Conservation (phyloP, 805 yeast genomes). For the Kuraishia hungarica region DNA sequence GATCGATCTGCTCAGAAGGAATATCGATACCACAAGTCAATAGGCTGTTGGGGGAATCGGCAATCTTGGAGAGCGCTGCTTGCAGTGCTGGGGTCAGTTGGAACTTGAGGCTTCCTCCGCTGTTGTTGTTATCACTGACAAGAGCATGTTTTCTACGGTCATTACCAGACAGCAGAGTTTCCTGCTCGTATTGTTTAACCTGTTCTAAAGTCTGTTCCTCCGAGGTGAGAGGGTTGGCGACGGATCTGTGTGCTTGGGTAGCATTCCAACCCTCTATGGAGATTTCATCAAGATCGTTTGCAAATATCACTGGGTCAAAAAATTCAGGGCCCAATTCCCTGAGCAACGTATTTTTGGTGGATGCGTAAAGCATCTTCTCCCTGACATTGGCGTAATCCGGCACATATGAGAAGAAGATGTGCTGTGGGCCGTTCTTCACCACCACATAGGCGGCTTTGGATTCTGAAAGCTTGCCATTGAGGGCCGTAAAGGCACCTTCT, state of each 20-base stretch:
- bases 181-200: conserved; percentile 34
- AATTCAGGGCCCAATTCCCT: conserved; percentile 60
- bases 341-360: conserved; percentile 70
- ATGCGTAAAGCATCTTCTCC: conserved; percentile 88
- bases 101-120: conserved; percentile 6
- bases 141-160: conserved; percentile 12
- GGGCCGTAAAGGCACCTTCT: conserved; percentile 24
- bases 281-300: conserved; percentile 52
- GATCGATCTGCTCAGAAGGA: conserved; percentile 36
- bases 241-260: conserved; percentile 24
- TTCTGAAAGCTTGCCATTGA: conserved; percentile 24
- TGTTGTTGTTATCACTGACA: conserved; percentile 9
- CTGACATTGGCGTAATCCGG: conserved; percentile 82
- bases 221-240: conserved; percentile 42
- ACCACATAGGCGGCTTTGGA: conserved; percentile 43
- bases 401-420: conserved; percentile 68
- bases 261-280: conserved; percentile 38
- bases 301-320: conserved; percentile 40
- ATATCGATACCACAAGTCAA: conserved; percentile 18
- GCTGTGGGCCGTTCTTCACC: conserved; percentile 28
- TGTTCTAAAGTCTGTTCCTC: conserved; percentile 46
- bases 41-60: conserved; percentile 3
- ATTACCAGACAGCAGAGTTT: conserved; percentile 13
- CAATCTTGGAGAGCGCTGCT: conserved; percentile 6
- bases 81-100: conserved; percentile 6